These are phyloP conservation scores for Eimeria nieschulzi DNA, from an alignment of 169 alveolate species.

Conservation along the genomic window DNA sequence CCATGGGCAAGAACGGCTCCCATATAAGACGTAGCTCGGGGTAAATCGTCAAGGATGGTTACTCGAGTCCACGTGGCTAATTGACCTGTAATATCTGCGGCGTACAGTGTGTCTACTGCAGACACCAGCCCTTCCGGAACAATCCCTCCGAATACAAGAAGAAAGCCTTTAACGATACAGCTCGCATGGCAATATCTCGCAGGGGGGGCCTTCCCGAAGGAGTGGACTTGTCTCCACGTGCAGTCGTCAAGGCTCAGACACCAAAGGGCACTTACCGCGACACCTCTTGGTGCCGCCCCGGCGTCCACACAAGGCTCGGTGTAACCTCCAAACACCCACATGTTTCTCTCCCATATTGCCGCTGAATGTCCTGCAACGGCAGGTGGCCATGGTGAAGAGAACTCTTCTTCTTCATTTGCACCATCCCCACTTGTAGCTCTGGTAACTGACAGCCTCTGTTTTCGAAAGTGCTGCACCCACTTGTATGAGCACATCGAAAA, in stretches of 20 bases:
- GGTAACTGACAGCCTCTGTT: neutral
- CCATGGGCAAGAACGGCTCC: neutral
- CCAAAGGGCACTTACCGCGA: slow-evolving; percentile 19
- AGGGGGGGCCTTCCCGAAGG: slow-evolving; percentile 27
- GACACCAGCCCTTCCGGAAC: slow-evolving; percentile 8
- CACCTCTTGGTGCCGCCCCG: neutral
- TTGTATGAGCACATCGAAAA: neutral
- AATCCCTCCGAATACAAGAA: slow-evolving; percentile 18
- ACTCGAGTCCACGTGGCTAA: slow-evolving; percentile 31
- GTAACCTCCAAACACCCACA: slow-evolving; percentile 44
- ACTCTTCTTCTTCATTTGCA: neutral
- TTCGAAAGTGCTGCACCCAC: neutral
- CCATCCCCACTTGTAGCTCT: neutral
- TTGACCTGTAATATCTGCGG: neutral
- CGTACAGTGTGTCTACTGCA: neutral
- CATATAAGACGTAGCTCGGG: neutral
- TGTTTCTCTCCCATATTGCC: slow-evolving; percentile 7
- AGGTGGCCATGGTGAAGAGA: slow-evolving; percentile 8
- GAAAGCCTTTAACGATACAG: neutral
- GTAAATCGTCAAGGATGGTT: slow-evolving; percentile 8
- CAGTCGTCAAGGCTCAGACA: neutral
- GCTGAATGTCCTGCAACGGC: slow-evolving; percentile 41
- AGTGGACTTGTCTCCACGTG: slow-evolving; percentile 1
- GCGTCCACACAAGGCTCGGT: neutral
- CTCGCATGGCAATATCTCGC: slow-evolving; percentile 38